Evolutionary conservation across 192 early-diverging fungal species (phyloP).

Genomic region (Coemansia sp.): DNA sequence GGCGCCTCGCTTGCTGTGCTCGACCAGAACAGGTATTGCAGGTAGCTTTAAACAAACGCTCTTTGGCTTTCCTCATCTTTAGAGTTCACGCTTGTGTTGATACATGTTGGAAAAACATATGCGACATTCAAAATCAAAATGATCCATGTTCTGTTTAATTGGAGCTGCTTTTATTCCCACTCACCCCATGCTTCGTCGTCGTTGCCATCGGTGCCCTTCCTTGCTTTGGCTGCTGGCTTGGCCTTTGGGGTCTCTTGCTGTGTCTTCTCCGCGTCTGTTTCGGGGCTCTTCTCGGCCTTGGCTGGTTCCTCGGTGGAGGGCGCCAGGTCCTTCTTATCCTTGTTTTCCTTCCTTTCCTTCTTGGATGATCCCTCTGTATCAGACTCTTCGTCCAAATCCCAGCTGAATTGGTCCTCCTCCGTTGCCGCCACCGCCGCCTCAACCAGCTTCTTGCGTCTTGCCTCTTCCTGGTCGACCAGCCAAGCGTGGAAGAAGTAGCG

Average conservation of each 20-base stretch:
- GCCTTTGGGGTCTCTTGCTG: constrained; percentile 1
- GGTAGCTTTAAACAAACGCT: background rate
- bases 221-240: constrained; percentile 1
- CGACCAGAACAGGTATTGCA: constrained; percentile 56
- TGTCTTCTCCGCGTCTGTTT: constrained; percentile 1
- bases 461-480: constrained; percentile 47
- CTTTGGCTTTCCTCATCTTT: background rate
- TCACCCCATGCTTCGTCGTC: constrained; percentile 45
- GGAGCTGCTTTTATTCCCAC: constrained; percentile 33
- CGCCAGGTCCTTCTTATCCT: background rate
- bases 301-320: background rate
- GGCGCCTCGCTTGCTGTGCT: constrained; percentile 87
- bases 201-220: constrained; percentile 12
- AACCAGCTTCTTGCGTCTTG: constrained; percentile 42
- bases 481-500: constrained; percentile 47
- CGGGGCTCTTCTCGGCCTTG: background rate
- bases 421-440: constrained; percentile 49
- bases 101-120: background rate
- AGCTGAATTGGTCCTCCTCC: constrained; percentile 45
- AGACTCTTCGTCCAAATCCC: constrained; percentile 42
- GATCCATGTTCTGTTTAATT: background rate
- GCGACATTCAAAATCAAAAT: background rate
- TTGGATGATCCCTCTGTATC: background rate
- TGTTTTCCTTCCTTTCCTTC: background rate
- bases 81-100: too few relatives aligned